Evolutionary conservation across 2,329 filamentous ascomycete species (phyloP), one percentile per base, ranked within the genome.

Genomic region (Didymella segeticola): DNA sequence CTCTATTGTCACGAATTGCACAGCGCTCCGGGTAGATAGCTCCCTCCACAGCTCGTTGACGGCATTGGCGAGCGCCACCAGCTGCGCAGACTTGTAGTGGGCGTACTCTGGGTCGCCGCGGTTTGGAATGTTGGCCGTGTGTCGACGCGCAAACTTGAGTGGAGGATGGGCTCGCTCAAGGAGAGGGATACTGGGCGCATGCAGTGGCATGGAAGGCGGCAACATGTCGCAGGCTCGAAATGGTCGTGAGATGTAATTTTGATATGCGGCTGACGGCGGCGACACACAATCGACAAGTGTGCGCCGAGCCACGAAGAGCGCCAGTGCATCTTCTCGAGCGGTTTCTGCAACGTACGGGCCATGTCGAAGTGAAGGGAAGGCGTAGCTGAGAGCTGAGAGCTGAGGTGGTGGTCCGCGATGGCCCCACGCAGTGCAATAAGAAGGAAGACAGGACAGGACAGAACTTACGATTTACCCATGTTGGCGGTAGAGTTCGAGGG

Each of bases 391-490:
- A 17, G 48, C 58, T 60, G 54, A 45, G 26, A 46, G 60, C 49
- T 51, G 53, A 51, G 47, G 47, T 39, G 41, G 60, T 45, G 53
- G 45, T 39, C 48, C 53, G 52, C 43, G 39, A 48, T 33, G 30
- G 56, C 53, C 41, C 53, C 55, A 47, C 56, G 47, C 41, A 34
- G 51, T 47, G 42, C 42, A 57, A 41, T 46, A 61, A 61, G 50
- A 53, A 61, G 55, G 57, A 50, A 64, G 34, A 56, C 45, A 39
- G 50, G 43, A 74, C 73, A 50, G 63, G 34, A 56, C 45, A 39
- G 50, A 42, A 74, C 73, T 76, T 72, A 76, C 73, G 72, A 75
- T 75, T 76, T 76, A 63, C 73, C 73, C 73, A 76, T 76, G 63
- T 49, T 41, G 39, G 57, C 61, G 62, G 50, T 14, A 36, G 38